These are phyloP conservation scores for Spinacia oleracea DNA, from an alignment of 179 eudicot genomes.

Conservation along the genomic window DNA sequence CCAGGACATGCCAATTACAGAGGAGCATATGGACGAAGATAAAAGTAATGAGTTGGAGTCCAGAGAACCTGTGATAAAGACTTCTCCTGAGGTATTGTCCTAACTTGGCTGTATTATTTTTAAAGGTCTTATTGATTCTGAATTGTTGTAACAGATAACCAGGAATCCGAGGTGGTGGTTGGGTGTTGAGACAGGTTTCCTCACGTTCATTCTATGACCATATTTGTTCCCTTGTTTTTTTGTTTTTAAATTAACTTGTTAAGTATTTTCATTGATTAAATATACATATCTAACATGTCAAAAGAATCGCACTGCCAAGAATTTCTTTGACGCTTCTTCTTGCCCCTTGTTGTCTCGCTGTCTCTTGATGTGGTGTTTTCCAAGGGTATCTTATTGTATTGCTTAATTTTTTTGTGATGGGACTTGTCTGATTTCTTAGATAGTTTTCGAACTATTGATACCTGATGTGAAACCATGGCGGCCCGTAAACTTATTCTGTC, in stretches of 20 bases:
- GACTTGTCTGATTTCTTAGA: background rate
- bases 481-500: background rate
- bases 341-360: background rate
- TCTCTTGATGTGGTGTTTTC: background rate
- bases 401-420: background rate
- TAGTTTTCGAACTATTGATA: background rate
- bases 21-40: conserved; percentile 46
- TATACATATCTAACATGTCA: too few species aligned
- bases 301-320: too few species aligned
- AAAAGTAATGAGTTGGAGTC: conserved; percentile 50
- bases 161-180: background rate
- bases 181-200: background rate
- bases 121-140: background rate
- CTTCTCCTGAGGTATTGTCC: conserved; percentile 69
- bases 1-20: conserved; percentile 51
- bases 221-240: background rate
- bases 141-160: background rate
- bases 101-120: background rate
- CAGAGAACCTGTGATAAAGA: conserved; percentile 51
- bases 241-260: background rate
- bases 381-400: background rate
- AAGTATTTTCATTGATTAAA: too few species aligned
- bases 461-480: background rate
- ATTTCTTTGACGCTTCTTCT: too few species aligned
- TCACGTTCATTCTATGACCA: background rate